Conservation (phyloP, 1,284 basidiomycete genomes). For the Lentinula novae-zelandiae region DNA sequence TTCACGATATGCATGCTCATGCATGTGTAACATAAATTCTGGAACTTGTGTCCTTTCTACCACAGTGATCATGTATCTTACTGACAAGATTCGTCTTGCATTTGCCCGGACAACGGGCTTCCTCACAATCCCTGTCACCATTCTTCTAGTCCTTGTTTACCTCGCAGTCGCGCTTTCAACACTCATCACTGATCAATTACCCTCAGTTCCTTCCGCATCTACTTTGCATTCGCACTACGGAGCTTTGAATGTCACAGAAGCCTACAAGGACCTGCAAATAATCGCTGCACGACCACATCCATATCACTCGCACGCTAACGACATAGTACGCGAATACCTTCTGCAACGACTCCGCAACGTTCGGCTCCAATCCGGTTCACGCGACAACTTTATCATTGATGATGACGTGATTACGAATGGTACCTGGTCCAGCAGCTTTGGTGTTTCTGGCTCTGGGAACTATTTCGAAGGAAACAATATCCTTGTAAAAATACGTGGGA, state of each 20-base stretch:
- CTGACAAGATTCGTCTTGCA: neutral
- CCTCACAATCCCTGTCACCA: slow-evolving; percentile 28
- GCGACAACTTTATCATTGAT: slow-evolving; percentile 26
- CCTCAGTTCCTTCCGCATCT: slow-evolving; percentile 38
- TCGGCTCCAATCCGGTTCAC: slow-evolving; percentile 24
- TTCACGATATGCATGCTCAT: no score
- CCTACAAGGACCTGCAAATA: slow-evolving; percentile 64
- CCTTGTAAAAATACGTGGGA: slow-evolving; percentile 65
- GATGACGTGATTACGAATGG: slow-evolving; percentile 60
- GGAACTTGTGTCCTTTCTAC: neutral
- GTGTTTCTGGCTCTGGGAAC: slow-evolving; percentile 24
- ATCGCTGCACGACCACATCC: slow-evolving; percentile 69
- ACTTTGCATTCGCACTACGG: slow-evolving; percentile 40
- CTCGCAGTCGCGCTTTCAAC: slow-evolving; percentile 48
- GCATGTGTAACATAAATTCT: neutral
- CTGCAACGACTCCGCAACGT: slow-evolving; percentile 49
- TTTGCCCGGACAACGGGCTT: slow-evolving; percentile 1
- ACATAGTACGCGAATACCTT: slow-evolving; percentile 57
- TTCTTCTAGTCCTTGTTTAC: slow-evolving; percentile 52
- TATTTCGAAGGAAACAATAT: slow-evolving; percentile 77
- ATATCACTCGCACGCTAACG: slow-evolving; percentile 74
- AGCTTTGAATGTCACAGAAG: slow-evolving; percentile 53
- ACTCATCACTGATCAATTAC: slow-evolving; percentile 50
- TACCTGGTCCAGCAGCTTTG: slow-evolving; percentile 34
- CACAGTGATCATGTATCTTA: neutral